Base-by-base conservation (phyloP, 768 basidiomycete genomes). In the Tricholoma hemisulphureum region DNA sequence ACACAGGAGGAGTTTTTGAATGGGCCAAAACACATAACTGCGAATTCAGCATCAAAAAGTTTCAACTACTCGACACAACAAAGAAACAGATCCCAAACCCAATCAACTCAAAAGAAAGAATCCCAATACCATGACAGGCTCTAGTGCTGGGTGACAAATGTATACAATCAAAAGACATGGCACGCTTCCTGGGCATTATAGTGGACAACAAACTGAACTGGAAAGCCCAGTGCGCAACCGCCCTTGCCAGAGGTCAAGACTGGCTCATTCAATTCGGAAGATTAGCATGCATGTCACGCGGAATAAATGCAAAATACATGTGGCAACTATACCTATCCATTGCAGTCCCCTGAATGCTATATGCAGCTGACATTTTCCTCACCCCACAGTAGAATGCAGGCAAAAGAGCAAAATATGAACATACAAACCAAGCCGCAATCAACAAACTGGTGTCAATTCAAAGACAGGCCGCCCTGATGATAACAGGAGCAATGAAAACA, bases 131-230 rank as follows among this genome's bases (percentile, higher is more conserved):
- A 28, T 55, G 54, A 6, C 5, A 10, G 6, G 29, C 29, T 6
- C 29, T 31, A 31, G 10, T 31, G 10, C 29, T 31, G 10, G 10
- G 29, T 6, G 10, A 31, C 29, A 5, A n/a, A n/a, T n/a, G n/a
- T n/a, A n/a, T n/a, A 41, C 28, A 56, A 18, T 60, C 70, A 4
- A 16, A 52, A 8, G 21, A 14, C 4, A 31, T 53, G 1, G 59
- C 64, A 51, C 68, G 67, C 31, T 70, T 71, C 53, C 65, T 77
- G 0, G 76, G 75, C 0, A n/a, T n/a, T n/a, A n/a, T n/a, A n/a
- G n/a, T n/a, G n/a, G n/a, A n/a, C n/a, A n/a, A n/a, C n/a, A n/a
- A n/a, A n/a, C n/a, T n/a, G n/a, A n/a, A n/a, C n/a, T n/a, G n/a
- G n/a, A n/a, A n/a, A n/a, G n/a, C n/a, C n/a, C n/a, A n/a, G n/a